A percentile compares a stretch with the other conserved stretches of the same genome.
Evolutionary conservation across 163 green algal genomes (phyloP).

Genomic region (Scenedesmus sp.): DNA sequence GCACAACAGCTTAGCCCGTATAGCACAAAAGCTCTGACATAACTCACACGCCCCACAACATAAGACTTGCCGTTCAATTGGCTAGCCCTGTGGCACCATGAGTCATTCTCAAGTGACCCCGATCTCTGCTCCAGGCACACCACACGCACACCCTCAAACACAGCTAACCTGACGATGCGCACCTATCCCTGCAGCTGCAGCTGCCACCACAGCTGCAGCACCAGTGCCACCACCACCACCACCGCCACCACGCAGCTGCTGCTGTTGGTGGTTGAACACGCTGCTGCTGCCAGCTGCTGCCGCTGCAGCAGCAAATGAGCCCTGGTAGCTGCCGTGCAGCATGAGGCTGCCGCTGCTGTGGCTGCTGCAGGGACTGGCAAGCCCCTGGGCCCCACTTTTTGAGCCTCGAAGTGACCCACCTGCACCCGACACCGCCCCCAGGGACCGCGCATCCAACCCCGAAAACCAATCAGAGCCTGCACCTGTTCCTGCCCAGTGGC

Average conservation of each 20-base stretch:
- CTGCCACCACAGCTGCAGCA: not conserved
- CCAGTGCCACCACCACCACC: not conserved
- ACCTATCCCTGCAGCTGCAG: not conserved
- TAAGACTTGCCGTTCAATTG: too few species aligned
- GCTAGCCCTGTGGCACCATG: too few species aligned
- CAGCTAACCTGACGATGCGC: not conserved
- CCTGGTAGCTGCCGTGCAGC: constrained; percentile 1
- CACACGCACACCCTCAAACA: not conserved
- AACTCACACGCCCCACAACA: too few species aligned
- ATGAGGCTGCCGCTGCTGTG: constrained; percentile 26
- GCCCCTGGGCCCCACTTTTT: not conserved
- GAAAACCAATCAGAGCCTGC: not conserved
- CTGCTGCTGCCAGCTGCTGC: not conserved
- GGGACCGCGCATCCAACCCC: not conserved
- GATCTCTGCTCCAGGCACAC: not conserved
- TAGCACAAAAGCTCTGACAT: too few species aligned
- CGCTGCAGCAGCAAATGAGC: not conserved
- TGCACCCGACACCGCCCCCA: not conserved
- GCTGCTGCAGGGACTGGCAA: constrained; percentile 27
- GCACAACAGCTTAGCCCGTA: too few species aligned
- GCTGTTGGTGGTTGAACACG: not conserved
- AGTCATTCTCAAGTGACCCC: too few species aligned
- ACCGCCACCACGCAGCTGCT: not conserved
- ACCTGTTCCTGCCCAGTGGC: not conserved
- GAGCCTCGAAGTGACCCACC: not conserved